phyloP scores from a whole-genome alignment of 768 basidiomycete genomes.

The Podaxis sp. region DNA sequence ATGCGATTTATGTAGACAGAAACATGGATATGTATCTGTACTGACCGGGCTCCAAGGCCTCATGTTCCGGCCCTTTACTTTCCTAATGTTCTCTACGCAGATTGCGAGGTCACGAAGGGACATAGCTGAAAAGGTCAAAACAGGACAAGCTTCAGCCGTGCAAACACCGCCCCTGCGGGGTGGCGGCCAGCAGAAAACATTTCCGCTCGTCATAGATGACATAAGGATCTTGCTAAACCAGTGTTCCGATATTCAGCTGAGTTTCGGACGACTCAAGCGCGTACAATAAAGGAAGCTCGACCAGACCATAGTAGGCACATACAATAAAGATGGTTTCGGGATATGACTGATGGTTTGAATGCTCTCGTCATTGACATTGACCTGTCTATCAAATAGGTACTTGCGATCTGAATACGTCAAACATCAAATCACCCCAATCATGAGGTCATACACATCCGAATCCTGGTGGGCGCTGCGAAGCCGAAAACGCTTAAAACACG shows the following conservation, averaged over 20 bases:
- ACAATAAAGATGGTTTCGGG: background rate
- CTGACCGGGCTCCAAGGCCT: no score
- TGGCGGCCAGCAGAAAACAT: background rate
- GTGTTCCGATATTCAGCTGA: background rate
- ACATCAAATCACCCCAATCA: background rate
- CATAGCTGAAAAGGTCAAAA: no score
- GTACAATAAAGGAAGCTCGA: background rate
- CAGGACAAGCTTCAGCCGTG: no score
- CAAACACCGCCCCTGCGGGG: no score
- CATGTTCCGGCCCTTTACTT: no score
- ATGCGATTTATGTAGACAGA: no score
- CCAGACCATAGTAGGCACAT: background rate
- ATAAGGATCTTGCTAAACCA: background rate
- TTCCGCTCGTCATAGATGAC: background rate
- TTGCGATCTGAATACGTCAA: background rate
- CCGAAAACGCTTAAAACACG: background rate
- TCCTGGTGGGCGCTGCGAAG: background rate
- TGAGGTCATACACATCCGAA: background rate
- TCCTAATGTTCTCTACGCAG: no score
- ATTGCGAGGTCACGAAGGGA: no score
- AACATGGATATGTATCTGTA: no score
- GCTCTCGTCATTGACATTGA: background rate
- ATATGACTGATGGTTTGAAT: background rate
- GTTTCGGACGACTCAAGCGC: background rate
- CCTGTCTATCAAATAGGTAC: background rate